Evolutionary conservation across 2,329 filamentous ascomycete species (phyloP).

Genomic region (Pseudogymnoascus sp.): DNA sequence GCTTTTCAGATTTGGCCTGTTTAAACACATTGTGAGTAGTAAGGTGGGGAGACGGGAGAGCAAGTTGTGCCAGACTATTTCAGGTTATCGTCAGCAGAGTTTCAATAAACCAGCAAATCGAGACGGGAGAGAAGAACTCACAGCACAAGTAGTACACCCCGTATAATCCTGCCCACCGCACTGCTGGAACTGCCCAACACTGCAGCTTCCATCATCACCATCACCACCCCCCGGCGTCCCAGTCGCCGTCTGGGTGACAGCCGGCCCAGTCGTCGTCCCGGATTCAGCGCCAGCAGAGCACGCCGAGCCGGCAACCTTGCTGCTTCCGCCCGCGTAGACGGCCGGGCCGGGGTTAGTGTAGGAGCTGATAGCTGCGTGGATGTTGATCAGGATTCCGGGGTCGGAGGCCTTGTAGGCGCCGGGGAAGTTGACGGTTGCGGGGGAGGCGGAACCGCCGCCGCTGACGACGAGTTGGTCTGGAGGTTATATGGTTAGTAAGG

Average conservation of each 20-base stretch:
- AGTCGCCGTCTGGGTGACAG: background rate
- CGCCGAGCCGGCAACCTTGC: conserved; percentile 13
- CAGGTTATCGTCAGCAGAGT: background rate
- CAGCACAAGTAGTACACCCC: conserved; percentile 13
- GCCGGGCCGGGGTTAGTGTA: conserved; percentile 33
- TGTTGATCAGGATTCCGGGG: conserved; percentile 12
- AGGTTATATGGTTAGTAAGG: conserved; percentile 32
- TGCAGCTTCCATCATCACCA: conserved; percentile 6
- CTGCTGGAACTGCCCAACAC: conserved; percentile 13
- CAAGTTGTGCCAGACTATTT: conserved; percentile 8
- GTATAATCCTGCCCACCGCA: conserved; percentile 13
- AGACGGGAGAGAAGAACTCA: background rate
- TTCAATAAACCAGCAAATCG: background rate
- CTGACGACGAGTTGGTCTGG: conserved; percentile 36
- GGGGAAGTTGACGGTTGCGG: conserved; percentile 30
- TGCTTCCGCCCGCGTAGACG: conserved; percentile 19
- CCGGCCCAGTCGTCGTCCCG: conserved; percentile 10
- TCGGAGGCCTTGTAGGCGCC: conserved; percentile 14
- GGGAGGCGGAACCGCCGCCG: conserved; percentile 34
- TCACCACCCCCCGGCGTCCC: background rate
- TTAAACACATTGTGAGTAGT: conserved; percentile 11
- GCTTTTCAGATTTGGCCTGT: background rate
- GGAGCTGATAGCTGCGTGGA: conserved; percentile 25
- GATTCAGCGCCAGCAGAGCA: conserved; percentile 13
- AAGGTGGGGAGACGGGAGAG: conserved; percentile 12